A percentile compares a stretch with the other conserved stretches of the same genome.
Evolutionary conservation across 371 early-diverging fungal species (phyloP).

Genomic region (Rhizomucor miehei): DNA sequence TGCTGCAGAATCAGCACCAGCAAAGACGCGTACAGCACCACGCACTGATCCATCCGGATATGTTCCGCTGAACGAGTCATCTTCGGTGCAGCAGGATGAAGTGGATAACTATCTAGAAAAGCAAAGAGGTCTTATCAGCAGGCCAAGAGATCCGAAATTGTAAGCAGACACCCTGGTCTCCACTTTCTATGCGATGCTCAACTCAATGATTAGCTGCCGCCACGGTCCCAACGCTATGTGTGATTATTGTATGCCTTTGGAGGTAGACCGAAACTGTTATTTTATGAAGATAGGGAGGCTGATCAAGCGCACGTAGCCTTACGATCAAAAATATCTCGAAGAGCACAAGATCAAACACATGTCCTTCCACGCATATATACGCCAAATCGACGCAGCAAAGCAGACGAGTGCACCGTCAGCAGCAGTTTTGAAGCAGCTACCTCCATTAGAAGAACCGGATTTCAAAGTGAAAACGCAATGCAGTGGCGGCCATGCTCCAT

Average conservation of each 20-base stretch:
- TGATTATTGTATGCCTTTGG: constrained; percentile 96
- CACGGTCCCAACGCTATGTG: constrained; percentile 95
- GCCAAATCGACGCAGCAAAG: constrained; percentile 65
- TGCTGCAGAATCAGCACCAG: constrained; percentile 12
- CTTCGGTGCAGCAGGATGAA: constrained; percentile 61
- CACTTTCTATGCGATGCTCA: neutral
- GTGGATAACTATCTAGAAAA: constrained; percentile 84
- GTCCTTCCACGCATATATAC: constrained; percentile 93
- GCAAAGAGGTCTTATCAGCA: constrained; percentile 78
- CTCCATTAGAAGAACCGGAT: constrained; percentile 85
- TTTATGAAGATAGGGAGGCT: neutral
- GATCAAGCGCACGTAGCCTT: constrained; percentile 60
- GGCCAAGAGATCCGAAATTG: constrained; percentile 82
- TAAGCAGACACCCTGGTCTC: constrained; percentile 27
- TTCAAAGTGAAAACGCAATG: constrained; percentile 82
- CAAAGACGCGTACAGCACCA: constrained; percentile 6
- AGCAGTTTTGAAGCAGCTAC: constrained; percentile 46
- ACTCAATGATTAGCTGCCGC: constrained; percentile 65
- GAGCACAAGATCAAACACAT: constrained; percentile 95
- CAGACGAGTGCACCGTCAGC: constrained; percentile 55
- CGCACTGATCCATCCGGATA: constrained; percentile 13
- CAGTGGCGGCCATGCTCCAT: constrained; percentile 81
- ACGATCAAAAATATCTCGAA: constrained; percentile 80
- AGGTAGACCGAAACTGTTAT: constrained; percentile 39
- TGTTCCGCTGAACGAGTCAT: constrained; percentile 12